Base-by-base conservation (phyloP, 2,329 filamentous ascomycete species). In the Apiospora sp. region DNA sequence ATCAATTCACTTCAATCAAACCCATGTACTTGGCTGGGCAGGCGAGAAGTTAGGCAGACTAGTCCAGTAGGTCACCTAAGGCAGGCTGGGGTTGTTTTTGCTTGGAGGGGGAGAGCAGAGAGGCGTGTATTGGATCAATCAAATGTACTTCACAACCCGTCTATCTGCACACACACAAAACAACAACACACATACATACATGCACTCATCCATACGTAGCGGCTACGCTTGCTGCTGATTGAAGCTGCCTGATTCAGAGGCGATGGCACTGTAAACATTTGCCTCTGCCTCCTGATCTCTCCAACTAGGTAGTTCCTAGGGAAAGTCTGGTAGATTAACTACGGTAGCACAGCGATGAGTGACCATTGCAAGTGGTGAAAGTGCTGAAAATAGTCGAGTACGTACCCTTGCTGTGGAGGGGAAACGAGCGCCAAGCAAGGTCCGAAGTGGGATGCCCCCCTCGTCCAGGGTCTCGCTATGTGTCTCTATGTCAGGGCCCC, bases 261-360 rank as follows among this genome's bases (percentile, higher is more conserved):
- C 49, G 49, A 27, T 27, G 13, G 49, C 49, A n/a, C 10, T 49
- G n/a, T n/a, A 49, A 1, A n/a, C 44, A 7, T 48, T 6, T 6
- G 44, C 44, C 16, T 48, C 44, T 37, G 22, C 54, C 54, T 61
- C 54, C 54, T 61, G 54, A 61, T 30, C 30, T 61, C 22, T 22
- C 30, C 54, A 61, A 12, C 16, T 61, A 37, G 54, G 27, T 61
- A 37, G 54, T 19, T 19, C 54, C 54, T 34, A 19, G 54, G 54
- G 27, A 61, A 61, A 61, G 54, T 61, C 54, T 61, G 54, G 54
- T 64, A 64, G 58, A 64, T 64, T 64, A 41, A 37, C 58, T 64
- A 24, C 54, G 54, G 54, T 61, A 61, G 54, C 19, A 61, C 27
- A 37, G 27, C 34, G 58, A 37, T 41, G 19, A 37, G 30, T 41